phyloP scores from a whole-genome alignment of 2,329 filamentous ascomycete species.

The Neofusicoccum umdonicola region DNA sequence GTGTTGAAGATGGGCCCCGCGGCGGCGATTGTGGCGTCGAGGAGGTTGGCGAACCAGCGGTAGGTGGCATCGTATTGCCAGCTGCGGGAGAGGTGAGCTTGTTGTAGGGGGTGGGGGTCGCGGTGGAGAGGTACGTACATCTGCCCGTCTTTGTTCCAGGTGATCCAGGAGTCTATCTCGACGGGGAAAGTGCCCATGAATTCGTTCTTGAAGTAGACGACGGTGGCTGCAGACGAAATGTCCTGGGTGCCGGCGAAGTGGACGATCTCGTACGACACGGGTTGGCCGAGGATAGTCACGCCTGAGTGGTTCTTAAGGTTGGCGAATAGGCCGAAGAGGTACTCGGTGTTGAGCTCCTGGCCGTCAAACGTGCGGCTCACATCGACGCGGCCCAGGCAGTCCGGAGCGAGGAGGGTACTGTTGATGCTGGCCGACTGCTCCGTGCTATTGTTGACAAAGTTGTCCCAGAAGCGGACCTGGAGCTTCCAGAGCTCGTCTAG shows the following conservation, averaged over 20 bases:
- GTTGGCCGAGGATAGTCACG: constrained; percentile 25
- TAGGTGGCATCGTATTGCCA: constrained; percentile 36
- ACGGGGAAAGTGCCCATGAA: constrained; percentile 28
- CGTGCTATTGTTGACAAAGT: constrained; percentile 23
- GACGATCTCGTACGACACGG: constrained; percentile 27
- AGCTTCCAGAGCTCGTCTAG: constrained; percentile 30
- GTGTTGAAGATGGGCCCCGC: neutral
- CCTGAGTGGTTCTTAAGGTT: constrained; percentile 19
- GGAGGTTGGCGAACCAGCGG: constrained; percentile 30
- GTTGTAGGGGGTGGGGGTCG: too few species aligned
- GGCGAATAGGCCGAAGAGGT: constrained; percentile 39
- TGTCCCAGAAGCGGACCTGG: constrained; percentile 29
- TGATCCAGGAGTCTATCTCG: constrained; percentile 35
- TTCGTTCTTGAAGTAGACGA: constrained; percentile 29
- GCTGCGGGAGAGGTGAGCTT: neutral
- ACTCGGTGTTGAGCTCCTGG: constrained; percentile 39
- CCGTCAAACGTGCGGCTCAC: constrained; percentile 34
- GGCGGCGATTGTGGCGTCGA: constrained; percentile 24
- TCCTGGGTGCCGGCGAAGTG: constrained; percentile 34
- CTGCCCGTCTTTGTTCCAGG: constrained; percentile 28
- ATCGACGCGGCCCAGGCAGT: constrained; percentile 35
- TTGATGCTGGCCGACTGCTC: constrained; percentile 32
- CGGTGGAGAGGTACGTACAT: constrained; percentile 18
- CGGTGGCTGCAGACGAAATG: constrained; percentile 29
- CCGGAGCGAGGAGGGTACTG: constrained; percentile 29